Evolutionary conservation across 75 land plant genomes (phyloP).

Genomic region (Gnetum montanum): DNA sequence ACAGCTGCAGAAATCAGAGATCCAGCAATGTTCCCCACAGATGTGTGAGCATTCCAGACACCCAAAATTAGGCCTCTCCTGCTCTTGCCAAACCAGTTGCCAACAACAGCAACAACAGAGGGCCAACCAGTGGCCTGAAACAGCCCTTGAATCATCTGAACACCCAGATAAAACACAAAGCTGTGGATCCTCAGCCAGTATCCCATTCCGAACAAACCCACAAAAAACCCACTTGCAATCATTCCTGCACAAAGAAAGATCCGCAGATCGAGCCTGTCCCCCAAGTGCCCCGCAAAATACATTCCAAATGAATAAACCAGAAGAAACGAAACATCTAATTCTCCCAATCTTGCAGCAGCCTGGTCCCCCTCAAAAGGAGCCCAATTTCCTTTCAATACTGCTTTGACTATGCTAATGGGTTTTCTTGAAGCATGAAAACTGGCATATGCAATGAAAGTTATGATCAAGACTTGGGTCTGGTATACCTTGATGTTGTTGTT

Average conservation of each 20-base stretch:
- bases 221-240: slow-evolving; percentile 71
- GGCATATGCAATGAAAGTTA: slow-evolving; percentile 77
- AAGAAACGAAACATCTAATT: slow-evolving; percentile 68
- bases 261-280: slow-evolving; percentile 59
- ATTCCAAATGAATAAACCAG: slow-evolving; percentile 49
- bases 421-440: slow-evolving; percentile 68
- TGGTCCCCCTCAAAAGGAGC: slow-evolving; percentile 53
- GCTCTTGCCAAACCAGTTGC: slow-evolving; percentile 77
- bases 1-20: slow-evolving; percentile 62
- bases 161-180: slow-evolving; percentile 42
- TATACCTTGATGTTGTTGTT: slow-evolving; percentile 22
- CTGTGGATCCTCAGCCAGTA: slow-evolving; percentile 68
- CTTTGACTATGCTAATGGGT: slow-evolving; percentile 68
- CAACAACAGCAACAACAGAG: slow-evolving; percentile 75
- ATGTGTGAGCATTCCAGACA: slow-evolving; percentile 89
- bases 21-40: slow-evolving; percentile 72
- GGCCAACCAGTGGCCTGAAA: slow-evolving; percentile 94
- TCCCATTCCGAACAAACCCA: slow-evolving; percentile 56
- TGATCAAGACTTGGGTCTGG: slow-evolving; percentile 45
- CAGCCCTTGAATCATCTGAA: slow-evolving; percentile 72
- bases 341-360: slow-evolving; percentile 63
- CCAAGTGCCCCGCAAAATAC: slow-evolving; percentile 77
- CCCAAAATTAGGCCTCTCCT: slow-evolving; percentile 88
- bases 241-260: slow-evolving; percentile 65
- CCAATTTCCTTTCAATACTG: slow-evolving; percentile 59